Evolutionary conservation across 164 flowering plant genomes (phyloP).

Genomic region (Piper betle): DNA sequence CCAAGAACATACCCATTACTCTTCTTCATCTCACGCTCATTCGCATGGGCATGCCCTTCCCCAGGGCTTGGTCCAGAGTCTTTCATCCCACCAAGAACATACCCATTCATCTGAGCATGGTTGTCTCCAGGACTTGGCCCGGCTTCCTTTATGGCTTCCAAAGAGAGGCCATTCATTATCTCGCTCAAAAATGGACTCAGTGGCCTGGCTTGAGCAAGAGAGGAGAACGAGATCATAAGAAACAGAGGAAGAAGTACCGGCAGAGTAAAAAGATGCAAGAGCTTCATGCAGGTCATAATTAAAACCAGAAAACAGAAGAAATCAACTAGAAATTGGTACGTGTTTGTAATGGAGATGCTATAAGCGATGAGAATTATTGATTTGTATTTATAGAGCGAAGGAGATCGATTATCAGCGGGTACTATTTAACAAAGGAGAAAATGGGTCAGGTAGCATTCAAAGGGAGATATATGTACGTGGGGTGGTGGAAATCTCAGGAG

Average conservation of each 20-base stretch:
- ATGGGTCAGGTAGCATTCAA: neutral
- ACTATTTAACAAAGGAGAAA: neutral
- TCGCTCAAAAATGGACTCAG: neutral
- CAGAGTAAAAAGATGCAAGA: neutral
- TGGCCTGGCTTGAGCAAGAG: neutral
- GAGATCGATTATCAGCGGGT: too few relatives aligned
- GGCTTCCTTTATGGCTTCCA: neutral
- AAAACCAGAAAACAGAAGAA: neutral
- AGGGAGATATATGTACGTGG: neutral
- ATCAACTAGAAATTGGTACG: too few relatives aligned
- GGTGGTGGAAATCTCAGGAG: neutral
- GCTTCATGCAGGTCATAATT: neutral
- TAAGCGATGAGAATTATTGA: neutral
- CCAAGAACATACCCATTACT: too few relatives aligned
- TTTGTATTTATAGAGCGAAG: too few relatives aligned
- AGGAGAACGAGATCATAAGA: neutral
- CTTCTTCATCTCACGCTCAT: too few relatives aligned
- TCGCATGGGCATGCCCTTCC: too few relatives aligned
- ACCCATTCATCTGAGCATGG: neutral
- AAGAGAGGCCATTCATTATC: neutral
- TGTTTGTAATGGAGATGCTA: neutral
- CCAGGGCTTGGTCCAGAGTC: neutral
- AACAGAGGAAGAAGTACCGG: neutral
- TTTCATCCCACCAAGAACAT: neutral
- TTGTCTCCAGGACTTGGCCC: slow-evolving; percentile 1